Conservation (phyloP, 169 alveolate genomes). For the Babesia bovis region DNA sequence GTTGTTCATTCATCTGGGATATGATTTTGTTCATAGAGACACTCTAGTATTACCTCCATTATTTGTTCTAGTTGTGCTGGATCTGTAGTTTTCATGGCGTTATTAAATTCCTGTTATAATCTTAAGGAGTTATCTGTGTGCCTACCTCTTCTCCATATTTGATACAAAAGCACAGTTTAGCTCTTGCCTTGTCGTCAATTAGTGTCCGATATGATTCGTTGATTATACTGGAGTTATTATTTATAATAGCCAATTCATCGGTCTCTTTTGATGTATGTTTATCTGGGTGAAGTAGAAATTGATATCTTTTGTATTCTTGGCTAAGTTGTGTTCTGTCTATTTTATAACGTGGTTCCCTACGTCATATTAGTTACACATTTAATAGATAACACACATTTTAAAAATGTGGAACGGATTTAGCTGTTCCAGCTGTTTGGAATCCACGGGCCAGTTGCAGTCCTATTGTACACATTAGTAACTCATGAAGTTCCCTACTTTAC, state of each 20-base stretch:
- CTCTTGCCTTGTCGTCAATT: slow-evolving; percentile 57
- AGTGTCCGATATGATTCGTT: slow-evolving; percentile 27
- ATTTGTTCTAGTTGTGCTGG: slow-evolving; percentile 24
- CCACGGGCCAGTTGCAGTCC: slow-evolving; percentile 62
- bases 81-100: slow-evolving; percentile 9
- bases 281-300: slow-evolving; percentile 58
- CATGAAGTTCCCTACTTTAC: slow-evolving; percentile 17
- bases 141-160: slow-evolving; percentile 53
- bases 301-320: slow-evolving; percentile 38
- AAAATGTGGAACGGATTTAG: slow-evolving; percentile 28
- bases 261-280: slow-evolving; percentile 11
- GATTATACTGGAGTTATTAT: slow-evolving; percentile 38
- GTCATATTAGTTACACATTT: no score
- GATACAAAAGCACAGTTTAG: slow-evolving; percentile 29
- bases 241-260: slow-evolving; percentile 50
- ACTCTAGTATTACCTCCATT: slow-evolving; percentile 61
- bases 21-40: no score
- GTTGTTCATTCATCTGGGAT: slow-evolving; percentile 42
- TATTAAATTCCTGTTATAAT: slow-evolving; percentile 11
- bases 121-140: neutral
- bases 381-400: slow-evolving; percentile 29
- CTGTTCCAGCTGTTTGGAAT: slow-evolving; percentile 10
- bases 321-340: slow-evolving; percentile 45
- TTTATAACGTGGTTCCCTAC: slow-evolving; percentile 15
- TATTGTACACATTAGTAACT: neutral